These are phyloP conservation scores for Yamadazyma endophytica DNA, from an alignment of 805 yeast genomes.

Conservation along the genomic window DNA sequence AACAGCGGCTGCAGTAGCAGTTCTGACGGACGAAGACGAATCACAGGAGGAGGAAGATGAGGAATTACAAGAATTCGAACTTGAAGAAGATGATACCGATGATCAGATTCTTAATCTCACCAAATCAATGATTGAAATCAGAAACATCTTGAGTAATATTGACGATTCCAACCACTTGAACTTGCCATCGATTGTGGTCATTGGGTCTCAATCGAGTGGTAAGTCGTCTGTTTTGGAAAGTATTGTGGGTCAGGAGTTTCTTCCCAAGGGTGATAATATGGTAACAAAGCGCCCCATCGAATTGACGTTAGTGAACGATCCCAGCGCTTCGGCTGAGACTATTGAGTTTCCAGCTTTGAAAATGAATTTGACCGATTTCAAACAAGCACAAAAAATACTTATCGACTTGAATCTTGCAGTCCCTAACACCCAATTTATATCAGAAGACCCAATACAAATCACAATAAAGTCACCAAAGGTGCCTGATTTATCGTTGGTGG, in stretches of 20 bases:
- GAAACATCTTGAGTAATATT: slow-evolving; percentile 70
- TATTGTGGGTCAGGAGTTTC: slow-evolving; percentile 95
- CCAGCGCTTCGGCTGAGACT: slow-evolving; percentile 71
- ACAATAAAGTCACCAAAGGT: slow-evolving; percentile 86
- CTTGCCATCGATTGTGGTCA: slow-evolving; percentile 91
- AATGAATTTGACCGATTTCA: slow-evolving; percentile 79
- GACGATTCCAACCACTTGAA: slow-evolving; percentile 74
- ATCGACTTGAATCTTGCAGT: slow-evolving; percentile 91
- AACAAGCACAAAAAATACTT: slow-evolving; percentile 82
- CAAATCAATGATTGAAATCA: slow-evolving; percentile 93
- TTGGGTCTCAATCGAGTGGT: slow-evolving; percentile 97
- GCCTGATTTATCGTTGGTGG: slow-evolving; percentile 88
- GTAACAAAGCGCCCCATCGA: slow-evolving; percentile 98
- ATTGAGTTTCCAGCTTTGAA: slow-evolving; percentile 94
- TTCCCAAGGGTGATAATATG: slow-evolving; percentile 97
- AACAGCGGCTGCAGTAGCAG: slow-evolving; percentile 46
- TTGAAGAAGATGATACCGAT: slow-evolving; percentile 52
- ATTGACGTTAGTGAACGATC: slow-evolving; percentile 83
- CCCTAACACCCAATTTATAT: slow-evolving; percentile 77
- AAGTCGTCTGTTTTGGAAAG: slow-evolving; percentile 94
- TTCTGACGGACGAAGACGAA: slow-evolving; percentile 18
- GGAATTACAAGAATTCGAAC: slow-evolving; percentile 47
- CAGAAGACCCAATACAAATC: slow-evolving; percentile 90
- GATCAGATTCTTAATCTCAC: slow-evolving; percentile 87
- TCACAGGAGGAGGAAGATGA: slow-evolving; percentile 44